A percentile compares a stretch with the other conserved stretches of the same genome.
Evolutionary conservation across 2,329 filamentous ascomycete species (phyloP).

Genomic region (Pseudogymnoascus pannorum): DNA sequence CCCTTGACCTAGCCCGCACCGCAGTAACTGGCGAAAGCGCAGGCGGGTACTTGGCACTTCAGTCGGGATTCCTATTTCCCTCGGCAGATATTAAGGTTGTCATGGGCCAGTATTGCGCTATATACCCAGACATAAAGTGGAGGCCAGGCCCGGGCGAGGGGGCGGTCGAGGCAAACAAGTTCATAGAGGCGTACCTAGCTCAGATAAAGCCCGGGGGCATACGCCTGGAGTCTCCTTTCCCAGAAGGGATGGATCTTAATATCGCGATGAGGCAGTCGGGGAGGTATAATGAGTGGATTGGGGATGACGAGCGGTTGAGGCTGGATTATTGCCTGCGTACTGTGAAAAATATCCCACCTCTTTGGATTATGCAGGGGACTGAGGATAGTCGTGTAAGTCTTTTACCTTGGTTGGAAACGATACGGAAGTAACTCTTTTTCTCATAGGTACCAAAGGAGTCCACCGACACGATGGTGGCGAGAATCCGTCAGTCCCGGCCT

Average conservation of each 20-base stretch:
- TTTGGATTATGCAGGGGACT: neutral
- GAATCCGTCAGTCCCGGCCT: neutral
- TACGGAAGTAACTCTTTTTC: neutral
- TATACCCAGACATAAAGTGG: neutral
- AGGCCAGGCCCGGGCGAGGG: neutral
- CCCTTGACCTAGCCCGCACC: neutral
- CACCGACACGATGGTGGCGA: neutral
- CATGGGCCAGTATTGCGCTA: neutral
- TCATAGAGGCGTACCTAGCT: neutral
- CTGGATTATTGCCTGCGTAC: neutral
- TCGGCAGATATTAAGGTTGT: neutral
- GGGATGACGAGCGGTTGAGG: neutral
- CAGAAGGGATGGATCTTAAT: neutral
- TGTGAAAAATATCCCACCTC: neutral
- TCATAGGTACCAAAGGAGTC: neutral
- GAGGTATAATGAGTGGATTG: neutral
- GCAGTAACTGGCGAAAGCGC: conserved; percentile 13
- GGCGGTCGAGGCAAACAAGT: neutral
- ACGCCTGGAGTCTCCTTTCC: neutral
- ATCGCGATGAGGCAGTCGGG: neutral
- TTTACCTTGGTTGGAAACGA: neutral
- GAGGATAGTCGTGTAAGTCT: neutral
- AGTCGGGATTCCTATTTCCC: conserved; percentile 13
- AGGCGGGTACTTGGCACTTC: conserved; percentile 19
- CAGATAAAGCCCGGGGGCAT: neutral